Evolutionary conservation across 129 eudicot genomes (phyloP), one percentile per base, ranked within the genome.

Genomic region (Calendula officinalis): DNA sequence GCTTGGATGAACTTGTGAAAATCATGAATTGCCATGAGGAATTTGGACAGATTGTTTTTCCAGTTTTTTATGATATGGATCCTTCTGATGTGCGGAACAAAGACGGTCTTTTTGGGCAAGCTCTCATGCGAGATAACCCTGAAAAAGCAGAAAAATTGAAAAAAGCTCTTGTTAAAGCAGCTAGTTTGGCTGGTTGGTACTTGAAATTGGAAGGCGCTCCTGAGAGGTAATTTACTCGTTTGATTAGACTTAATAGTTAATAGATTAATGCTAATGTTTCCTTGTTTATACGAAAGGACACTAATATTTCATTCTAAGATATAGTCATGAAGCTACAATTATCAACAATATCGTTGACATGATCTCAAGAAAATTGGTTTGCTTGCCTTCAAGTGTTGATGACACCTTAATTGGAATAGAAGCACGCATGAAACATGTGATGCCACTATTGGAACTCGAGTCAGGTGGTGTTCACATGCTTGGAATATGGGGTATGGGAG

Each of bases 401-500:
- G 56, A 64, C 40, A 40, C 56, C 64, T 66, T 60, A 39, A 59
- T 73, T 46, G 78, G 78, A 65, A 34, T 73, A 54, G 67, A 37
- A 16, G 43, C 40, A 37, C 72, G 51, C 34, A 10, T 57, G 13
- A 12, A 62, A 32, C 36, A 51, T 30, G 40, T 71, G 51, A 38
- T 39, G 48, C 22, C 62, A 2, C 27, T 51, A 52, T 3, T 71
- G 32, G 27, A 57, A 6, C 42, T 39, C 16, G 55, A 63, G 15
- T 40, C 69, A 3, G 37, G 30, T 14, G 52, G 51, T 36, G 66
- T 59, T 30, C 12, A 13, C 35, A 71, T 45, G 38, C 13, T 72
- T 6, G 77, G 71, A 16, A 72, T 72, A 40, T 69, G 54, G 59
- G 80, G 80, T 27, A 71, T 77, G 76, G 73, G 77, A 1, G 81